A percentile compares a stretch with the other conserved stretches of the same genome.
phyloP scores from a whole-genome alignment of 2,329 filamentous ascomycete species.

The Penicillium capsulatum region DNA sequence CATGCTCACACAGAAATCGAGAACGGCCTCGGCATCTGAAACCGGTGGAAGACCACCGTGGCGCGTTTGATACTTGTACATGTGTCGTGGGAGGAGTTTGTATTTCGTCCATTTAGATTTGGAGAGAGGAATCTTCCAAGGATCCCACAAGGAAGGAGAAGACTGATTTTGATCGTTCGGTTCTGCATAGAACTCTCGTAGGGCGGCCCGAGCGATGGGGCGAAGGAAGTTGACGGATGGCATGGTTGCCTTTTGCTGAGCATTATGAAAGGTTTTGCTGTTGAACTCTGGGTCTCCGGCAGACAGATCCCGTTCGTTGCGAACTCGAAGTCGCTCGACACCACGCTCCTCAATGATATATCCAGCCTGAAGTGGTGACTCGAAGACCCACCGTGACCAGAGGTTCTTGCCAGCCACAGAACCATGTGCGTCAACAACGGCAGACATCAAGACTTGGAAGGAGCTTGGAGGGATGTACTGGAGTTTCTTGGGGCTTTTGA shows the following conservation, averaged over 20 bases:
- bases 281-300: conserved; percentile 28
- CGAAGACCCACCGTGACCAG: conserved; percentile 46
- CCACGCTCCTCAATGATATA: conserved; percentile 27
- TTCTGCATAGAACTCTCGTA: background rate
- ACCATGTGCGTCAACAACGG: conserved; percentile 50
- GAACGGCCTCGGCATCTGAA: conserved; percentile 17
- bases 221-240: conserved; percentile 36
- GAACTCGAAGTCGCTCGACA: conserved; percentile 24
- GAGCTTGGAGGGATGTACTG: conserved; percentile 35
- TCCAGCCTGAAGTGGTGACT: background rate
- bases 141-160: no score
- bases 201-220: conserved; percentile 33
- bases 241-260: conserved; percentile 27
- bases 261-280: conserved; percentile 20
- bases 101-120: background rate
- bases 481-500: conserved; percentile 16
- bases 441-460: conserved; percentile 53
- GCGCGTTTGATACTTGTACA: background rate
- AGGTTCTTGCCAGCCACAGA: conserved; percentile 46
- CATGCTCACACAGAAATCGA: conserved; percentile 34
- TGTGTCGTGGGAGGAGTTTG: background rate
- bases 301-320: conserved; percentile 19
- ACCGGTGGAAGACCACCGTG: conserved; percentile 16
- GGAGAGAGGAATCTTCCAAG: background rate
- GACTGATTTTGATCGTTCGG: background rate